A percentile compares a stretch with the other conserved stretches of the same genome.
Conservation (phyloP, 768 basidiomycete species). For the Lentinula edodes region DNA sequence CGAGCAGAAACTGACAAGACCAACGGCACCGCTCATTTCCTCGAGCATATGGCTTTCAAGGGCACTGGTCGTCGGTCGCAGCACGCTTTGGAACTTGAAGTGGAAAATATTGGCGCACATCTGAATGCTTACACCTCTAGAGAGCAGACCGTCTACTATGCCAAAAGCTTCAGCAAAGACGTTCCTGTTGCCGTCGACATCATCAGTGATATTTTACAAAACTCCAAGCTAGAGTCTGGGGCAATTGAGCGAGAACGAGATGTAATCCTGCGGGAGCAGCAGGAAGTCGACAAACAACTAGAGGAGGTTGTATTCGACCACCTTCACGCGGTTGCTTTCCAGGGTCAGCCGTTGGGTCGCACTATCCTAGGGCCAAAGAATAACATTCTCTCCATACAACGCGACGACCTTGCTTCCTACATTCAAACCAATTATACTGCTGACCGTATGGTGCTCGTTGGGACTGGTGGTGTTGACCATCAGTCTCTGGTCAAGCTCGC, state of each 20-base stretch:
- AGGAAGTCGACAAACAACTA: conserved; percentile 97
- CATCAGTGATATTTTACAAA: conserved; percentile 96
- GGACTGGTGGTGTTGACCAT: conserved; percentile 94
- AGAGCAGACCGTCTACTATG: conserved; percentile 99
- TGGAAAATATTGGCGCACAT: conserved; percentile 96
- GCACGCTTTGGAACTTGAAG: conserved; percentile 89
- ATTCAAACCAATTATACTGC: conserved; percentile 98
- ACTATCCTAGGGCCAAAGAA: conserved; percentile 96
- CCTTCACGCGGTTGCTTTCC: conserved; percentile 93
- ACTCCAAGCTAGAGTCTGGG: conserved; percentile 82
- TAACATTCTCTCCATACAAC: conserved; percentile 94
- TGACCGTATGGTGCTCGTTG: conserved; percentile 98
- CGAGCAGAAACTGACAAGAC: conserved; percentile 94
- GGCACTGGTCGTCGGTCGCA: conserved; percentile 88
- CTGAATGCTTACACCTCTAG: conserved; percentile 98
- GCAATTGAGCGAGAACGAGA: conserved; percentile 95
- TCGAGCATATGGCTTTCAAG: conserved; percentile 98
- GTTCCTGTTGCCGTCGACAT: conserved; percentile 89
- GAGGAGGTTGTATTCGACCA: conserved; percentile 99
- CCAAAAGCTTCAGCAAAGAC: conserved; percentile 97
- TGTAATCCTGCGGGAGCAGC: conserved; percentile 94
- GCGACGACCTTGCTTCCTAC: conserved; percentile 82
- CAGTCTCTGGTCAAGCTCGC: conserved; percentile 90
- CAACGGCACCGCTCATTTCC: conserved; percentile 96
- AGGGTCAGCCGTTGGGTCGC: conserved; percentile 95